Evolutionary conservation across 2,329 filamentous ascomycete genomes (phyloP), one percentile per base, ranked within the genome.

Genomic region (Myrmaecium sp.): DNA sequence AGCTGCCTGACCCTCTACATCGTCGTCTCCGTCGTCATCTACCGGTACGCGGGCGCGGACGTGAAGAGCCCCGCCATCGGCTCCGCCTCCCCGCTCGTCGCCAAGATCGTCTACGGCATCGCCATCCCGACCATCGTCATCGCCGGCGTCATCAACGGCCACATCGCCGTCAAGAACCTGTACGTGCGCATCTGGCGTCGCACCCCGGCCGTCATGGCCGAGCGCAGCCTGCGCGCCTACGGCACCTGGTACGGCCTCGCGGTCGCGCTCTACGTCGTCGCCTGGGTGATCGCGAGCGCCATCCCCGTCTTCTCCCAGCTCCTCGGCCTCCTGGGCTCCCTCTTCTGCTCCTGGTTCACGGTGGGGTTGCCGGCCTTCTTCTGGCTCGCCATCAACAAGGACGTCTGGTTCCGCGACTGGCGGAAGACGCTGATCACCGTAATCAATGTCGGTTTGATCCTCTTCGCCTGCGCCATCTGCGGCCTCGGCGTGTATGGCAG

Each of bases 1-100:
- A 54, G 62, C 18, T 55, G 61, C 31, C 68, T 74, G 27, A 70
- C 69, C 3, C 16, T 80, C 74, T 68, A 68, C 41, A 50, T 57
- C 19, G 43, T 62, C 25, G 62, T 67, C 33, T 57, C 62, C 5
- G 46, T 55, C 2, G 57, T 69, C 4, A 53, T 55, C 10, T 67
- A 67, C 39, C 52, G 52, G 29, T 66, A 62, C 36, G 40, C 65
- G 12, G 63, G 63, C 1, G 41, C 47, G 15, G 44, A 37, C 0
- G 61, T 66, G 4, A 35, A 47, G 4, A 58, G 53, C 6, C 62
- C 62, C 1, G 56, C 61, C 13, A 57, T 66, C 34, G 49, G 53
- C n/a, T 60, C 55, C 17, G 42, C 64, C 6, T 48, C 49, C 5
- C 43, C 50, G 0, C 49, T 46, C 12, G 64, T 60, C 55, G 46